A percentile compares a stretch with the other conserved stretches of the same genome.
These are phyloP conservation scores for Gossypium trilobum DNA, from an alignment of 441 rosid species.

Conservation along the genomic window DNA sequence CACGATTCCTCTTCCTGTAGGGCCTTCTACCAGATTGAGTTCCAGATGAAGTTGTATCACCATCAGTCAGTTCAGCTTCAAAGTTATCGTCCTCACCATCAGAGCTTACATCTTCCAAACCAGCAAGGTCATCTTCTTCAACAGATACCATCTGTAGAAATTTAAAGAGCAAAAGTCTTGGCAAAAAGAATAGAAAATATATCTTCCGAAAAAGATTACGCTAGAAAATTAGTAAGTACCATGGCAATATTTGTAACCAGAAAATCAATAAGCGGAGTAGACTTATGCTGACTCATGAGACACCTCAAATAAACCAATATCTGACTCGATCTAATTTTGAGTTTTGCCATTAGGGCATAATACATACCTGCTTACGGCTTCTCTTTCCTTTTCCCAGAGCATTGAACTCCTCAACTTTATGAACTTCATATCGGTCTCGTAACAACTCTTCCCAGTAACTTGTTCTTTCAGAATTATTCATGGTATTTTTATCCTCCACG, in stretches of 20 bases:
- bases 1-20: conserved; percentile 65
- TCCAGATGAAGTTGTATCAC: conserved; percentile 67
- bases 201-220: not conserved
- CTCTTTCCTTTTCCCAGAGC: conserved; percentile 88
- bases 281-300: not conserved
- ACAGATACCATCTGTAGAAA: conserved; percentile 74
- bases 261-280: not conserved
- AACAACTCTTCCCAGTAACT: conserved; percentile 91
- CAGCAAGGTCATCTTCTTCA: conserved; percentile 98
- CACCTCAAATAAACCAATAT: not conserved
- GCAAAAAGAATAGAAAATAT: not conserved
- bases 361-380: conserved; percentile 79
- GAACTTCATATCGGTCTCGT: conserved; percentile 66
- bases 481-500: conserved; percentile 44
- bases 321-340: not conserved
- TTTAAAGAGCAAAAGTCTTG: conserved; percentile 10
- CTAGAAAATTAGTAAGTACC: not conserved
- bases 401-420: conserved; percentile 70
- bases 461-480: conserved; percentile 53
- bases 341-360: not conserved
- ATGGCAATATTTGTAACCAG: not conserved
- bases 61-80: conserved; percentile 83
- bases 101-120: conserved; percentile 90
- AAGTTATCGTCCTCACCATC: conserved; percentile 93
- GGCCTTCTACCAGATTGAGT: conserved; percentile 64